Base-by-base conservation (phyloP, 768 basidiomycete species). In the Tylopilus rubrobrunneus region DNA sequence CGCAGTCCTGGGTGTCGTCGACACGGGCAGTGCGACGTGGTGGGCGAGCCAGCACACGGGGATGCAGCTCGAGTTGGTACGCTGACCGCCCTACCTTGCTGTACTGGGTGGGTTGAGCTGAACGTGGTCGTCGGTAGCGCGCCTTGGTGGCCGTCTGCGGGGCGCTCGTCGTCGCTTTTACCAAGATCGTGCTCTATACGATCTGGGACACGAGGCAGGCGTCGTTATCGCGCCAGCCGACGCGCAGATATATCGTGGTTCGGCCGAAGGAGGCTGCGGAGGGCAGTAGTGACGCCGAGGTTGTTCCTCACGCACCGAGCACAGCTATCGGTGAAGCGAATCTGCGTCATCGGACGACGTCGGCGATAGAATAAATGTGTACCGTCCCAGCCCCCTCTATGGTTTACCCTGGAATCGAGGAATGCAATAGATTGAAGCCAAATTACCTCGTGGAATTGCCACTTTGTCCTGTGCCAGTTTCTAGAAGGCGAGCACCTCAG, bases 11-110 rank as follows among this genome's bases (percentile, higher is more conserved):
- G 90, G 87, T 61, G 74, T 92, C 40, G 68, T 74, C 34, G 84
- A 83, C 7, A 80, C 84, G 0, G 88, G 85, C 4, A 74, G 80
- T 46, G 87, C 86, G 5, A 76, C 80, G 17, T 91, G 83, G 84
- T 89, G 83, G 81, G 88, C 83, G 23, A 81, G 87, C 39, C 80
- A 80, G 45, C 74, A 72, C 59, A 75, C 81, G 7, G 77, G 80
- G 2, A 85, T 87, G 86, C 78, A 69, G 52, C 72, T 83, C 54
- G 90, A 92, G 77, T 89, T 86, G 85, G 90, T 89, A 63, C 51
- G 87, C 71, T 5, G 14, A 49, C 51, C 23, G 19, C 19, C 19
- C 19, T 19, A 19, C 19, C 19, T 19, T 19, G 19, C 19, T 19
- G 19, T 19, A 41, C 60, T 31, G 34, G 19, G 19, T 36, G 9